phyloP scores from a whole-genome alignment of 306 rosid genomes.

The Glycine latifolia region DNA sequence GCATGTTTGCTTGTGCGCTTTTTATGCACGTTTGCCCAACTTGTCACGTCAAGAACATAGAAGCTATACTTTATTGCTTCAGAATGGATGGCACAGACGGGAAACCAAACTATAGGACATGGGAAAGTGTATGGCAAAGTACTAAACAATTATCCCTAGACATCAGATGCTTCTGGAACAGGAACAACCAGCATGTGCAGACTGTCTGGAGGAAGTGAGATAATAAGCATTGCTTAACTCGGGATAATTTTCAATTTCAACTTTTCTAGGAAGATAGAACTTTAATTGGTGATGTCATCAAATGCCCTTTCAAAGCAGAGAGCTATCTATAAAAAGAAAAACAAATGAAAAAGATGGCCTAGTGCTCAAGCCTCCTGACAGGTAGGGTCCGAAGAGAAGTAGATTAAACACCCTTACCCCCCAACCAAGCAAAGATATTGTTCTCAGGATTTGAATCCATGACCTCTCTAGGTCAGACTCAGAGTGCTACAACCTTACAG shows the following conservation, averaged over 20 bases:
- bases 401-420: no score
- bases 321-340: background rate
- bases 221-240: background rate
- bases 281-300: background rate
- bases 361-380: no score
- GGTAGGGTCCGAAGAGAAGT: no score
- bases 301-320: background rate
- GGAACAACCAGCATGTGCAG: background rate
- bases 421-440: no score
- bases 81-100: no score
- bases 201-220: background rate
- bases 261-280: background rate
- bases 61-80: no score
- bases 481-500: no score
- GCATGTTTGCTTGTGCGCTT: no score
- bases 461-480: no score
- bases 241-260: background rate
- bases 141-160: background rate
- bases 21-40: no score
- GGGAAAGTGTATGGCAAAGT: background rate
- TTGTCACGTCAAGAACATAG: no score
- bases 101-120: background rate
- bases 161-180: slow-evolving; percentile 26
- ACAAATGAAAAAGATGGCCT: background rate
- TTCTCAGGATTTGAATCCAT: no score